phyloP scores from a whole-genome alignment of 805 yeast species.

The Metschnikowia chrysomelidarum region DNA sequence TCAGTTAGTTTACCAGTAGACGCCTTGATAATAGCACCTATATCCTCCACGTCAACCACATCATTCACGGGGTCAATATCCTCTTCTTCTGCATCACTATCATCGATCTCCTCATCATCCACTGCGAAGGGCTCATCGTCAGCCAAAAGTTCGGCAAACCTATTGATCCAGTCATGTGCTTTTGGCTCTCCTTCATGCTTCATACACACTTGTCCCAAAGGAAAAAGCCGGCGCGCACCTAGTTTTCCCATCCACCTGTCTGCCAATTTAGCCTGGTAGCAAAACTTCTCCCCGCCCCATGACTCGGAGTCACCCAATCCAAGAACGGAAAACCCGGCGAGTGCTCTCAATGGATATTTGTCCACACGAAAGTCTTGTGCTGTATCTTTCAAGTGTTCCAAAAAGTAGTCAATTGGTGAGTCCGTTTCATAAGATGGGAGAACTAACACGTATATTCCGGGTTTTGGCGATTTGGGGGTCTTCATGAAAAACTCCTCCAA shows the following conservation, averaged over 20 bases:
- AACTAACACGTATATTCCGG: slow-evolving; percentile 65
- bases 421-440: slow-evolving; percentile 92
- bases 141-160: slow-evolving; percentile 56
- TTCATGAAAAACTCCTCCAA: slow-evolving; percentile 76
- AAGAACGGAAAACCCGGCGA: slow-evolving; percentile 79
- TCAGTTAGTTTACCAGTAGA: slow-evolving; percentile 22
- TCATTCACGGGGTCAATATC: slow-evolving; percentile 33
- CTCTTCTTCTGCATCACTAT: slow-evolving; percentile 49
- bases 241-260: slow-evolving; percentile 75
- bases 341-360: slow-evolving; percentile 65
- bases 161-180: slow-evolving; percentile 64
- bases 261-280: slow-evolving; percentile 77
- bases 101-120: slow-evolving; percentile 54
- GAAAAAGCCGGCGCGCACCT: slow-evolving; percentile 84
- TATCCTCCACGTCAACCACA: slow-evolving; percentile 82
- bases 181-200: slow-evolving; percentile 61
- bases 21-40: slow-evolving; percentile 60
- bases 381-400: slow-evolving; percentile 78
- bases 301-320: slow-evolving; percentile 88
- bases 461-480: slow-evolving; percentile 45
- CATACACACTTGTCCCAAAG: slow-evolving; percentile 80
- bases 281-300: slow-evolving; percentile 73
- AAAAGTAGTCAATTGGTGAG: slow-evolving; percentile 84
- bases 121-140: slow-evolving; percentile 68
- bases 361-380: slow-evolving; percentile 83